Conservation (phyloP, 441 rosid genomes). For the Metrosideros polymorpha region DNA sequence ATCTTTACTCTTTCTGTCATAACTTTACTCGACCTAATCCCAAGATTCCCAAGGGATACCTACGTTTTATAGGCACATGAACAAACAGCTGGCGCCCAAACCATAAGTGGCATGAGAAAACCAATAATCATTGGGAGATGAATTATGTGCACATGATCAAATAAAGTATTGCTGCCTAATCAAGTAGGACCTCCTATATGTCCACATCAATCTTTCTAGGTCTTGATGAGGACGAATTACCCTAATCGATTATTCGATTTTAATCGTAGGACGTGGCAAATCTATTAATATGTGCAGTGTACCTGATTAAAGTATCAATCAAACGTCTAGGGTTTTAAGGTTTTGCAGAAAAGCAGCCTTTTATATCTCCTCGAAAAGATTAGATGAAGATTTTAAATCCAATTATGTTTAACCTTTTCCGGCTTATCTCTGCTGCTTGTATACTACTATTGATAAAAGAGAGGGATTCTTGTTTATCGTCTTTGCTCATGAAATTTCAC, state of each 20-base stretch:
- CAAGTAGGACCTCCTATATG: background rate
- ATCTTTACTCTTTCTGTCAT: background rate
- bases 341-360: background rate
- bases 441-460: background rate
- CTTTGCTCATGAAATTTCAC: background rate
- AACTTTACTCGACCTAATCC: background rate
- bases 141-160: background rate
- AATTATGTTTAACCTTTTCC: background rate
- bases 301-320: background rate
- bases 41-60: background rate
- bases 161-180: background rate
- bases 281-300: background rate
- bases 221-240: background rate
- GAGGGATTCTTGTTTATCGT: background rate
- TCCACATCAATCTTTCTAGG: background rate
- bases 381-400: background rate
- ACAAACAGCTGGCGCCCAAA: background rate
- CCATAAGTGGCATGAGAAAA: background rate
- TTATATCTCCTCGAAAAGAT: background rate
- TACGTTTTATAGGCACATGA: rapidly evolving
- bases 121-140: background rate
- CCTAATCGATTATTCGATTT: rapidly evolving
- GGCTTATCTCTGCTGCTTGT: background rate
- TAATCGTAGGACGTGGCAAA: background rate
- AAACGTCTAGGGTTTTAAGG: background rate